Base-by-base conservation (phyloP, 352 stramenopile genomes). In the Phytophthora sansomeana region DNA sequence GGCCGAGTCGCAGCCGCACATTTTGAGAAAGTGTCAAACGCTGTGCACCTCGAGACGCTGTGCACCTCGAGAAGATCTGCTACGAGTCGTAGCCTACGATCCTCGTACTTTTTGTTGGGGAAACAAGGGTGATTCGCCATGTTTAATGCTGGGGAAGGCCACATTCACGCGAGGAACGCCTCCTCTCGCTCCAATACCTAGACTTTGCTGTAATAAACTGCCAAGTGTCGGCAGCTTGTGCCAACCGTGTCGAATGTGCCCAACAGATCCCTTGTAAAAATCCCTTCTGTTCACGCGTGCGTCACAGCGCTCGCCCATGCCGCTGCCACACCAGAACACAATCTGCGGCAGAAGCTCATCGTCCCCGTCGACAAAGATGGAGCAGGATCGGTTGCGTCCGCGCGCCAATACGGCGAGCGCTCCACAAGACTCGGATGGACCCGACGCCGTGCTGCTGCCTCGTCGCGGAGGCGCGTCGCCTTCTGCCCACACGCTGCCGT, bases 261-360 rank as follows among this genome's bases (percentile, higher is more conserved):
- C 33, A 44, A 43, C 50, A 67, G 51, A 67, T 67, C 51, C 11
- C 38, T 42, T 30, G 29, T 35, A 61, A 67, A 65, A 67, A 55
- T 61, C 58, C 58, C 29, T 46, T 43, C 21, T 69, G n/a, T n/a
- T n/a, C n/a, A 44, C 28, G 49, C 54, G 30, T 65, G 50, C 47
- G 54, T 65, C 47, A 63, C 46, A 42, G 35, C 21, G 52, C 47
- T 29, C 13, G 16, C 44, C 48, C 55, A 62, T 58, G 51, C 47
- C 55, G 52, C 58, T 50, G 49, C 47, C 55, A 54, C 58, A 48
- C 51, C 56, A 35, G 42, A 62, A 52, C 29, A 35, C 51, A 32
- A 41, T 39, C n/a, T n/a, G n/a, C n/a, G n/a, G n/a, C 51, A 67
- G 10, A 63, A 56, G 32, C 43, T 42, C 56, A 67, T 67, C 51